Evolutionary conservation across 2,329 filamentous ascomycete genomes (phyloP).

Genomic region (Aspergillus sp.): DNA sequence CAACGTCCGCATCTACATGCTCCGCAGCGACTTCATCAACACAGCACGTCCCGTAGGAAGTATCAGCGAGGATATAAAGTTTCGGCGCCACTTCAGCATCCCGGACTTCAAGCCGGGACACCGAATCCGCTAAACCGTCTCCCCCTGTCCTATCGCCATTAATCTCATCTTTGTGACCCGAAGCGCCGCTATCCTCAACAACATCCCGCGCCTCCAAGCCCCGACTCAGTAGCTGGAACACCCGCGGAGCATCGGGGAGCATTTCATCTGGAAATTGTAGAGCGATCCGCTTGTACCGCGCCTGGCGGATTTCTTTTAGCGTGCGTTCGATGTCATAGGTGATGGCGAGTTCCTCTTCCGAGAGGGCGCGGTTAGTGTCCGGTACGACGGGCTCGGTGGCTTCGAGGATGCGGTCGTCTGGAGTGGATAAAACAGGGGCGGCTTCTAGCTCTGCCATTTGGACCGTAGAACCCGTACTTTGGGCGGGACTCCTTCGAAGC

Average conservation of each 20-base stretch:
- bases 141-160: constrained; percentile 11
- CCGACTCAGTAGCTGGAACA: constrained; percentile 69
- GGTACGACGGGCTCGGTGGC: constrained; percentile 52
- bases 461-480: neutral
- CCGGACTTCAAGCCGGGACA: constrained; percentile 33
- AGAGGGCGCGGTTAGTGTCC: constrained; percentile 41
- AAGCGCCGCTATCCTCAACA: constrained; percentile 20
- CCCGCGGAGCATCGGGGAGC: constrained; percentile 81
- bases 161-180: constrained; percentile 21
- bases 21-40: constrained; percentile 97
- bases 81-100: constrained; percentile 38
- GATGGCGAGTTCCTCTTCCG: constrained; percentile 71
- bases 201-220: constrained; percentile 48
- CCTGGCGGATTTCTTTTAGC: constrained; percentile 71
- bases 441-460: constrained; percentile 42
- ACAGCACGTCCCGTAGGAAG: constrained; percentile 95
- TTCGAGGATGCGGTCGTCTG: constrained; percentile 65
- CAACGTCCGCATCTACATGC: constrained; percentile 85
- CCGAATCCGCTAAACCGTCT: constrained; percentile 29
- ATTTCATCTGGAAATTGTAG: constrained; percentile 96
- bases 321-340: constrained; percentile 89
- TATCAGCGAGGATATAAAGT: constrained; percentile 89
- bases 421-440: constrained; percentile 66
- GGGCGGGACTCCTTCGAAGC: neutral
- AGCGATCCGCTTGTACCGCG: constrained; percentile 75